Percentiles rank a stretch among this genome's conserved stretches.
phyloP scores from a whole-genome alignment of 1,284 basidiomycete species.

The Wolfiporia cocos region DNA sequence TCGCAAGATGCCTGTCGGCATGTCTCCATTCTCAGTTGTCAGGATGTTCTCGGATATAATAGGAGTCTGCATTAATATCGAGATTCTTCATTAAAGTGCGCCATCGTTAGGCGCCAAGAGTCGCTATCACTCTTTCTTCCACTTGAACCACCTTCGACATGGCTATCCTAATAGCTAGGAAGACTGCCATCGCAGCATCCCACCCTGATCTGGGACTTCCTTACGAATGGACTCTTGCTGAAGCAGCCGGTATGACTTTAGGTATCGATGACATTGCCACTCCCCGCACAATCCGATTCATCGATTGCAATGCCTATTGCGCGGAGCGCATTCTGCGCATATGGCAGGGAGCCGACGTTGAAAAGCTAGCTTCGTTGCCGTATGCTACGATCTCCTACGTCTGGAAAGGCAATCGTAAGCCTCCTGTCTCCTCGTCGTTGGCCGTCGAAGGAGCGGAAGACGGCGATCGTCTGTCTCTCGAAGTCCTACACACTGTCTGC shows the following conservation, averaged over 20 bases:
- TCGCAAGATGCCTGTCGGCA: too few species aligned
- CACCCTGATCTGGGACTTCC: not conserved
- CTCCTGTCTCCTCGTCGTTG: not conserved
- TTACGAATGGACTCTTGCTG: not conserved
- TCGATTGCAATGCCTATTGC: not conserved
- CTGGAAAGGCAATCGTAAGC: not conserved
- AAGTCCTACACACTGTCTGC: not conserved
- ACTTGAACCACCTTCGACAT: too few species aligned
- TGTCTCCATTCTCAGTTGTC: too few species aligned
- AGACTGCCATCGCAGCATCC: not conserved
- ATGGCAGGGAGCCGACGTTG: not conserved
- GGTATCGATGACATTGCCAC: not conserved
- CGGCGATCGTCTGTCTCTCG: not conserved
- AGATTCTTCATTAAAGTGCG: too few species aligned
- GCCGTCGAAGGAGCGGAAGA: not conserved
- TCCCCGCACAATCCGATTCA: not conserved
- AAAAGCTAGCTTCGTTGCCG: not conserved
- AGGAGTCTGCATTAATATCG: too few species aligned
- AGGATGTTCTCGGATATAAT: too few species aligned
- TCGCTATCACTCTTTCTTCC: too few species aligned
- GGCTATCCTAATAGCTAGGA: not conserved
- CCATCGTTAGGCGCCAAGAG: too few species aligned
- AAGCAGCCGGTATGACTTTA: not conserved
- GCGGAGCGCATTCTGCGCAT: not conserved
- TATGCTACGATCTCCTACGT: conserved; percentile 1